phyloP scores from a whole-genome alignment of 2,329 filamentous ascomycete species.

The Scedosporium aurantiacum region DNA sequence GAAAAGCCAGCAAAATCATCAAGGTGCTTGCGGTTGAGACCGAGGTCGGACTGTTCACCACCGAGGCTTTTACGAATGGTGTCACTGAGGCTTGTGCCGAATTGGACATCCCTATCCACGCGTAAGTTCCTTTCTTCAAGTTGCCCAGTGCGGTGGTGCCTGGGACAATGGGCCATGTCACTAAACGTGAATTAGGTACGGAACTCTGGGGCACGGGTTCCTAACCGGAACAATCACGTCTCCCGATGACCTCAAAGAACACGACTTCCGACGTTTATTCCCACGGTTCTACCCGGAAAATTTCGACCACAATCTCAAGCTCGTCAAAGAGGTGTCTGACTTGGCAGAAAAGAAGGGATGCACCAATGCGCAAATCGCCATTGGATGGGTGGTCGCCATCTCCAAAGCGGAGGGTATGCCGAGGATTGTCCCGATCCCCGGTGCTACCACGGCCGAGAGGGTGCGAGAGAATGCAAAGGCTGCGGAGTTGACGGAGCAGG shows the following conservation, averaged over 20 bases:
- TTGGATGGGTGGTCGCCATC: conserved; percentile 49
- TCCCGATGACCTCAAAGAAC: conserved; percentile 41
- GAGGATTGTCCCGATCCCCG: conserved; percentile 54
- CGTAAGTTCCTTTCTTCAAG: conserved; percentile 54
- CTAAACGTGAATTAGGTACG: conserved; percentile 1
- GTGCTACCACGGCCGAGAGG: conserved; percentile 43
- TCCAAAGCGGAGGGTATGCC: conserved; percentile 41
- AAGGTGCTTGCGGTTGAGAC: conserved; percentile 39
- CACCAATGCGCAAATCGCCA: conserved; percentile 54
- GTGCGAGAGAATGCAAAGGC: conserved; percentile 49
- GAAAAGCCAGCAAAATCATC: conserved; percentile 30
- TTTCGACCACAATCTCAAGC: conserved; percentile 52
- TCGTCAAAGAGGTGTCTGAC: conserved; percentile 45
- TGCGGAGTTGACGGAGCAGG: conserved; percentile 36
- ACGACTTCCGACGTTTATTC: conserved; percentile 31
- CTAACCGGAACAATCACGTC: conserved; percentile 44
- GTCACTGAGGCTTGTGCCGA: conserved; percentile 46
- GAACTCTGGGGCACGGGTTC: conserved; percentile 21
- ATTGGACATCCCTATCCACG: conserved; percentile 56
- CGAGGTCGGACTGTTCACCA: conserved; percentile 39
- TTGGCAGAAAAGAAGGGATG: conserved; percentile 49
- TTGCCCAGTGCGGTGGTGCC: neutral
- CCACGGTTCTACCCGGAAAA: conserved; percentile 53
- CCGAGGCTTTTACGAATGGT: conserved; percentile 38
- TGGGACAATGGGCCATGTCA: conserved; percentile 4